Evolutionary conservation across 768 basidiomycete species (phyloP).

Genomic region (Phlegmacium glaucopus): DNA sequence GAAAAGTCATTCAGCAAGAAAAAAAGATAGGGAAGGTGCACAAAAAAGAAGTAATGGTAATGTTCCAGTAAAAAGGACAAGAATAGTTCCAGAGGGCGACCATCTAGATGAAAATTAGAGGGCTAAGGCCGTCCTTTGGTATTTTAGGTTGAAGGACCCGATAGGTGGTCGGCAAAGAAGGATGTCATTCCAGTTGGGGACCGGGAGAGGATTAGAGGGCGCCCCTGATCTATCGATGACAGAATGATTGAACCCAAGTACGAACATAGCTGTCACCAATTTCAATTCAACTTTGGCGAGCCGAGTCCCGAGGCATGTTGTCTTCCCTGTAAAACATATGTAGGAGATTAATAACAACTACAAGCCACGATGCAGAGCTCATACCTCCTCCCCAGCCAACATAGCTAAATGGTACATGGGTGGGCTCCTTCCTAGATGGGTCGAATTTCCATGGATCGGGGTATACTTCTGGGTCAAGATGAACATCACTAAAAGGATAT

Average conservation of each 20-base stretch:
- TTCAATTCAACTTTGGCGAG: conserved; percentile 75
- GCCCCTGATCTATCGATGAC: conserved; percentile 54
- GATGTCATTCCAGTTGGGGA: conserved; percentile 78
- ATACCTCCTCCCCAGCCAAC: conserved; percentile 81
- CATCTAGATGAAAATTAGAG: conserved; percentile 23
- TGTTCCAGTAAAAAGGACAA: conserved; percentile 3
- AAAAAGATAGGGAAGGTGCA: conserved; percentile 5
- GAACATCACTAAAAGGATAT: conserved; percentile 79
- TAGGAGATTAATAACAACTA: conserved; percentile 9
- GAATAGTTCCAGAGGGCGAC: not conserved
- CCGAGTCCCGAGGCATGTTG: conserved; percentile 68
- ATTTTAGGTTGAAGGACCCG: conserved; percentile 52
- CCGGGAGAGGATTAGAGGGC: conserved; percentile 36
- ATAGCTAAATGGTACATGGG: conserved; percentile 51
- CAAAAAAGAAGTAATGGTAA: not conserved
- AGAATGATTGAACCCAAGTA: conserved; percentile 59
- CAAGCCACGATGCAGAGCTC: conserved; percentile 22
- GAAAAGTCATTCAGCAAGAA: conserved; percentile 8
- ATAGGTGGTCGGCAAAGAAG: conserved; percentile 61
- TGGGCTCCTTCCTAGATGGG: conserved; percentile 49
- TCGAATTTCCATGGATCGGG: conserved; percentile 78
- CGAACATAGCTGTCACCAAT: conserved; percentile 62
- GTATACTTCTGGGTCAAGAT: conserved; percentile 69
- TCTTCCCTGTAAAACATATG: conserved; percentile 51
- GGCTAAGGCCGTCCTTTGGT: conserved; percentile 34